phyloP scores from a whole-genome alignment of 257 asterid genomes.

The Rubia yunnanensis region DNA sequence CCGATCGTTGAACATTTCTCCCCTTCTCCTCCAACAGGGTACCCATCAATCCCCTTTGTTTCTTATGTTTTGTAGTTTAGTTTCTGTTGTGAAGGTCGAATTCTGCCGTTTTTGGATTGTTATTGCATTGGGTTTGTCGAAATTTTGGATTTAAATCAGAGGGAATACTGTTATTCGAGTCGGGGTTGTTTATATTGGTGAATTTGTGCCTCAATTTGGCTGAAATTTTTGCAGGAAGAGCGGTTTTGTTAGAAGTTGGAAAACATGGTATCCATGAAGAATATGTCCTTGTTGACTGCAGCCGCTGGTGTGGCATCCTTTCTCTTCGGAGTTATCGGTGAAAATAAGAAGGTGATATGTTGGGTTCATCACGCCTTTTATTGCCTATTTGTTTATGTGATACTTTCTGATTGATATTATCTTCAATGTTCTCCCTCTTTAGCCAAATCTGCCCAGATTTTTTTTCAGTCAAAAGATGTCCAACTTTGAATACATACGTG shows the following conservation, averaged over 20 bases:
- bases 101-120: not conserved
- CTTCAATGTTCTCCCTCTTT: not conserved
- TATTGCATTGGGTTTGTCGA: not conserved
- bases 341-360: slow-evolving; percentile 47
- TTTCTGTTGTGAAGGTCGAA: not conserved
- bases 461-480: no score
- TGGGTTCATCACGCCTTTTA: not conserved
- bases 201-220: not conserved
- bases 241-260: not conserved
- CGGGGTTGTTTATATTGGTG: not conserved
- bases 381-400: not conserved
- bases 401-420: not conserved
- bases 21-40: not conserved
- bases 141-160: not conserved
- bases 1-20: slow-evolving; percentile 7
- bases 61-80: not conserved
- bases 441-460: not conserved
- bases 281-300: slow-evolving; percentile 17
- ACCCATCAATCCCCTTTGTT: not conserved
- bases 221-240: slow-evolving; percentile 10
- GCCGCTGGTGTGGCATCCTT: slow-evolving; percentile 23
- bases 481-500: no score
- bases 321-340: slow-evolving; percentile 31
- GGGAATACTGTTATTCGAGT: not conserved
- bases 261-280: slow-evolving; percentile 19